A percentile compares a stretch with the other conserved stretches of the same genome.
Evolutionary conservation across 495 filamentous ascomycete genomes (phyloP).

Genomic region (Tuber brumale): DNA sequence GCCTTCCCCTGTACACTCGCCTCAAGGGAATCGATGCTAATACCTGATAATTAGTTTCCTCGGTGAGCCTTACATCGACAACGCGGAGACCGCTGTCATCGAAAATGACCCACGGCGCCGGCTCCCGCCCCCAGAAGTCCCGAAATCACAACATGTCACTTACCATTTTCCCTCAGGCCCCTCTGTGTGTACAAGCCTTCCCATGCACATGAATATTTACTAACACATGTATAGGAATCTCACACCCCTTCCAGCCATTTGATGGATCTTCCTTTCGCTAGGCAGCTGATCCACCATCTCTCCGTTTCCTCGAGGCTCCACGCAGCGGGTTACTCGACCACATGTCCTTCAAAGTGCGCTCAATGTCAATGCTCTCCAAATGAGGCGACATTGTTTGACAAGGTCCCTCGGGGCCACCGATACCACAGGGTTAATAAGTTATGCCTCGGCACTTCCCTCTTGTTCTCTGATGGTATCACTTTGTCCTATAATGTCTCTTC

Average conservation of each 20-base stretch:
- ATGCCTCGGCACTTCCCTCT: not conserved
- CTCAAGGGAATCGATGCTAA: not conserved
- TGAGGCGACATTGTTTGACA: not conserved
- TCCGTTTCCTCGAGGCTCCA: constrained; percentile 1
- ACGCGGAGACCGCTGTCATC: constrained; percentile 4
- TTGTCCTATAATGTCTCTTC: not conserved
- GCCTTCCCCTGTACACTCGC: not conserved
- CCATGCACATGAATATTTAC: not conserved
- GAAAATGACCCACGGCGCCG: not conserved
- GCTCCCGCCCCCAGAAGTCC: not conserved
- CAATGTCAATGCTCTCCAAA: not conserved
- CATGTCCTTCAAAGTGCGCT: not conserved
- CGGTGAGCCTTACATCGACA: not conserved
- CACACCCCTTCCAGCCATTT: not conserved
- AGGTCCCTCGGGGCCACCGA: not conserved
- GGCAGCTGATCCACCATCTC: not conserved
- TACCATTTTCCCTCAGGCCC: not conserved
- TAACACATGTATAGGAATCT: not conserved
- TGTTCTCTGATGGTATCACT: not conserved
- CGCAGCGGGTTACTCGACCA: not conserved
- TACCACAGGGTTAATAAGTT: not conserved
- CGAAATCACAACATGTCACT: not conserved
- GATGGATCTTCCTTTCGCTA: not conserved
- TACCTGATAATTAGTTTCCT: not conserved
- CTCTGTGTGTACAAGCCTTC: not conserved